These are phyloP conservation scores for Emydomyces testavorans DNA, from an alignment of 2,329 filamentous ascomycete genomes.

Conservation along the genomic window DNA sequence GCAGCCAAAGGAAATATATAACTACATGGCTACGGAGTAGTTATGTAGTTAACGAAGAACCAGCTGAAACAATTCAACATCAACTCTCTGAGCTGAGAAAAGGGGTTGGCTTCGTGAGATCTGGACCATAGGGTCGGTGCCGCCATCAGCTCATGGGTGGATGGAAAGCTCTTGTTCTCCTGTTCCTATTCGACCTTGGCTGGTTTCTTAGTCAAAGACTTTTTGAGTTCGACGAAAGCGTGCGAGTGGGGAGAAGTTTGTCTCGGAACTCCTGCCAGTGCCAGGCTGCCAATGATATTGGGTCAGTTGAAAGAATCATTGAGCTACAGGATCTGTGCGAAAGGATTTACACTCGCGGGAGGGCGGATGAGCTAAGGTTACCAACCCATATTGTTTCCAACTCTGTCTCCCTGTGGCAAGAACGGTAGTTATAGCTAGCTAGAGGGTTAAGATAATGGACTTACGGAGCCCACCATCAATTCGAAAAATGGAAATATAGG, in stretches of 20 bases:
- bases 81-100: no score
- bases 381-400: neutral
- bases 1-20: no score
- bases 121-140: neutral
- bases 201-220: neutral
- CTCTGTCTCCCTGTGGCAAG: neutral
- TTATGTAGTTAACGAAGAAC: no score
- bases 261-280: constrained; percentile 10
- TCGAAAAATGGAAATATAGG: no score
- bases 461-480: no score
- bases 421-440: no score
- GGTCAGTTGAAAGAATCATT: neutral
- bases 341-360: constrained; percentile 11
- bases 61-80: neutral
- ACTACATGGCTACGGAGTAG: no score
- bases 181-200: neutral
- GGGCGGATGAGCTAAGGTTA: constrained; percentile 5
- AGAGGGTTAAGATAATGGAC: no score
- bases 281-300: constrained; percentile 9
- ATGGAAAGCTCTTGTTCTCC: neutral
- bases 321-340: constrained; percentile 9
- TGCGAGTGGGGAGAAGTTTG: constrained; percentile 8
- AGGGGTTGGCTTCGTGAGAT: no score
- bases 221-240: constrained; percentile 9
- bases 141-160: constrained; percentile 3